These are phyloP conservation scores for Gaultheria prostrata DNA, from an alignment of 148 eudicot species.

Conservation along the genomic window DNA sequence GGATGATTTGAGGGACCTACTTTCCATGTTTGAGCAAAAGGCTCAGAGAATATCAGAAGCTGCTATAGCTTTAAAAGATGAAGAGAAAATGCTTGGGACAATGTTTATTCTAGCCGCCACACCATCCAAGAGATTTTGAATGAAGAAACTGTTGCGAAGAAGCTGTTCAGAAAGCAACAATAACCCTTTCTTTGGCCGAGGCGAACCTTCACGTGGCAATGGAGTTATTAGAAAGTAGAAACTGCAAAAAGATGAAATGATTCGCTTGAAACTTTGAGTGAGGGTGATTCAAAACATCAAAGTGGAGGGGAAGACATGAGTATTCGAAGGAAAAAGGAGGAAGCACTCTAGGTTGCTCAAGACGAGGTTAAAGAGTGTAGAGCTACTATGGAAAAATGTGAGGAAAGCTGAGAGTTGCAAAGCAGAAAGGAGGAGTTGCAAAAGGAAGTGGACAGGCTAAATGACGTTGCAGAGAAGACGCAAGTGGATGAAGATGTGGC, in stretches of 20 bases:
- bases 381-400: slow-evolving; percentile 52
- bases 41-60: slow-evolving; percentile 87
- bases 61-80: slow-evolving; percentile 77
- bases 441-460: slow-evolving; percentile 66
- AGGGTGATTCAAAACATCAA: slow-evolving; percentile 39
- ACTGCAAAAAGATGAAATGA: slow-evolving; percentile 42
- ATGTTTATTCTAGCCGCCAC: slow-evolving; percentile 43
- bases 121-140: slow-evolving; percentile 52
- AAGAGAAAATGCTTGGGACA: slow-evolving; percentile 70
- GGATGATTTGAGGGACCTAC: slow-evolving; percentile 59
- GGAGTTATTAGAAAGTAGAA: slow-evolving; percentile 59
- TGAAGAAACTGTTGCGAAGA: slow-evolving; percentile 75
- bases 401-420: slow-evolving; percentile 59
- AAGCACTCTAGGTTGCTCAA: slow-evolving; percentile 53
- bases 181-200: slow-evolving; percentile 84
- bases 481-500: slow-evolving; percentile 86
- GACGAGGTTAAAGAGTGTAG: slow-evolving; percentile 57
- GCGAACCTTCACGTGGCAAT: slow-evolving; percentile 70
- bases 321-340: slow-evolving; percentile 44
- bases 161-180: slow-evolving; percentile 70
- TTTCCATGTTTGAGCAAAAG: slow-evolving; percentile 80
- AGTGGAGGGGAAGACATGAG: slow-evolving; percentile 38
- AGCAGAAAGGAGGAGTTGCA: slow-evolving; percentile 74
- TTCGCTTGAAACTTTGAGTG: slow-evolving; percentile 27
- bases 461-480: slow-evolving; percentile 66